Percentiles rank a stretch among this genome's conserved stretches.
phyloP scores from a whole-genome alignment of 306 rosid species.

The Quercus berberidifolia region DNA sequence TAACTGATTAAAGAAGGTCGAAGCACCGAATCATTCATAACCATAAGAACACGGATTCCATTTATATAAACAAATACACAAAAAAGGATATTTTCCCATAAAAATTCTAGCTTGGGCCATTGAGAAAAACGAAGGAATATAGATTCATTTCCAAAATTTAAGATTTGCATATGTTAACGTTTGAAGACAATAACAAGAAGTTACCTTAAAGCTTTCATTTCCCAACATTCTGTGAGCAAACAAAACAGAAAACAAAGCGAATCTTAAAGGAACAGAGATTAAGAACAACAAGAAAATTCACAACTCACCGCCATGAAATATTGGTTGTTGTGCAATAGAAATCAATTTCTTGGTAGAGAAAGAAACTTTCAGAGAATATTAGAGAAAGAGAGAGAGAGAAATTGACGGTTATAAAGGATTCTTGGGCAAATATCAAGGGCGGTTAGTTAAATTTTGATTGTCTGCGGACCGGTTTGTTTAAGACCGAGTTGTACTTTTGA shows the following conservation, averaged over 20 bases:
- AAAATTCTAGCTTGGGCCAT: background rate
- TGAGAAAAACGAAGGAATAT: background rate
- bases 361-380: background rate
- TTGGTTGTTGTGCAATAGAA: too few relatives aligned
- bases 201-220: background rate
- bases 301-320: background rate
- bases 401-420: background rate
- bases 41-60: background rate
- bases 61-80: too few relatives aligned
- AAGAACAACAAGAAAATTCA: background rate
- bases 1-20: background rate
- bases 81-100: background rate
- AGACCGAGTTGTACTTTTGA: background rate
- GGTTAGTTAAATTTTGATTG: background rate
- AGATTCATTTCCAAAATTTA: too few relatives aligned
- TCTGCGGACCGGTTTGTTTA: background rate
- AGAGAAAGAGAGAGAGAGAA: background rate
- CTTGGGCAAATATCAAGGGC: background rate
- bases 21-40: background rate
- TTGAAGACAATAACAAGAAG: background rate
- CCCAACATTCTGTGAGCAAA: background rate
- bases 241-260: background rate
- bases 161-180: too few relatives aligned
- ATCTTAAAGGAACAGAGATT: background rate
- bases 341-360: background rate